Conservation (phyloP, 2,329 filamentous ascomycete species). For the Aureobasidium pullulans region DNA sequence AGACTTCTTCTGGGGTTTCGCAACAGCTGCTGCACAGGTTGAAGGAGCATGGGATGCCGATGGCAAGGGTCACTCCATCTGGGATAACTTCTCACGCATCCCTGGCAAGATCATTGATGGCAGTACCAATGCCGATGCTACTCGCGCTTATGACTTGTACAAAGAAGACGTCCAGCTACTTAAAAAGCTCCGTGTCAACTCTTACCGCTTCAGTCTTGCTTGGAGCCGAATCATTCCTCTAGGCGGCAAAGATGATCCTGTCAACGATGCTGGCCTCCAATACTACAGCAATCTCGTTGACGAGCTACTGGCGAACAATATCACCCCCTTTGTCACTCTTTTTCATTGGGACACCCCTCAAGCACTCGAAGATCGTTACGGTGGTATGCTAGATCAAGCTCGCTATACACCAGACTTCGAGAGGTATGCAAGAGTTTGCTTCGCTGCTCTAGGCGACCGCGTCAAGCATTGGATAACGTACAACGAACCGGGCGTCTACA, state of each 20-base stretch:
- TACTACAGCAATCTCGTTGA: slow-evolving; percentile 76
- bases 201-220: slow-evolving; percentile 76
- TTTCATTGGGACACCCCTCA: slow-evolving; percentile 59
- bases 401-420: slow-evolving; percentile 26
- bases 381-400: slow-evolving; percentile 28
- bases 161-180: slow-evolving; percentile 36
- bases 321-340: slow-evolving; percentile 73
- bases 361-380: slow-evolving; percentile 34
- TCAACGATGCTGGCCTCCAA: slow-evolving; percentile 70
- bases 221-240: slow-evolving; percentile 78
- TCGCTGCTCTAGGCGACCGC: slow-evolving; percentile 31
- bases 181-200: slow-evolving; percentile 19
- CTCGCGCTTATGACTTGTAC: slow-evolving; percentile 42
- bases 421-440: slow-evolving; percentile 34
- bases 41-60: slow-evolving; percentile 38
- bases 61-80: slow-evolving; percentile 32
- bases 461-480: slow-evolving; percentile 37
- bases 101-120: slow-evolving; percentile 26
- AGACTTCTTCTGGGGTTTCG: slow-evolving; percentile 37
- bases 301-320: slow-evolving; percentile 66
- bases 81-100: slow-evolving; percentile 27
- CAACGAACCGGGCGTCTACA: slow-evolving; percentile 29
- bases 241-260: slow-evolving; percentile 65
- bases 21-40: slow-evolving; percentile 38
- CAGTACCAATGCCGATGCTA: slow-evolving; percentile 38